Evolutionary conservation across 177 flowering plant genomes (phyloP), one percentile per base, ranked within the genome.

Genomic region (Vitis hybrid): DNA sequence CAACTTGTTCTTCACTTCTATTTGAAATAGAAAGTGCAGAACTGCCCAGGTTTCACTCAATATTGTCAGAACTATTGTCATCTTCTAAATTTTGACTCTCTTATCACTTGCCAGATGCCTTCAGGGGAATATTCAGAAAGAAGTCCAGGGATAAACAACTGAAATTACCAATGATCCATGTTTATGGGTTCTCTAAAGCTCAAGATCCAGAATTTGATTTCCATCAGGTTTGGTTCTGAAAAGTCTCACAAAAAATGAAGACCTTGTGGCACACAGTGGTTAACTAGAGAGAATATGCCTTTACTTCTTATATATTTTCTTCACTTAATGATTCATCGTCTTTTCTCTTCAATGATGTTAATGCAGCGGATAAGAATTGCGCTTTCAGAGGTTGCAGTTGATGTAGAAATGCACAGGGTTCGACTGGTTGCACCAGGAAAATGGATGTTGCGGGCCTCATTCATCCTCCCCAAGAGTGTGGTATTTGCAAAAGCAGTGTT

Each of bases 381-480:
- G 12, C 75, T 91, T 18, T 52, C 72, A 49, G 94, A 90, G 75
- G 88, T 71, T 62, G 91, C 86, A 10, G 81, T 89, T 74, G 81
- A 88, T 59, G 89, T 89, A 19, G 85, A 88, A 67, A 87, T 95
- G 88, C 94, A 81, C 29, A 83, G 83, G 70, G 97, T 95, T 64
- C 90, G 94, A 51, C 89, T 78, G 59, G 99, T 89, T 57, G 97
- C 99, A 22, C 97, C 98, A 1, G 90, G 93, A 67, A 95, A 95
- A 80, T 93, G 97, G 94, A 95, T 93, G 99, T 59, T 95, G 67
- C 90, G 97, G 80, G 97, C 97, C 52, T 91, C 96, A 71, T 95
- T 95, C 74, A 60, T 77, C 50, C 90, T 95, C n/a, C 97, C 97
- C 1, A 74, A 74, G 70, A 83, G 80, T 64, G 92, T 93, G 60